Evolutionary conservation across 179 eudicot species (phyloP).

Genomic region (Beta macrorhiza): DNA sequence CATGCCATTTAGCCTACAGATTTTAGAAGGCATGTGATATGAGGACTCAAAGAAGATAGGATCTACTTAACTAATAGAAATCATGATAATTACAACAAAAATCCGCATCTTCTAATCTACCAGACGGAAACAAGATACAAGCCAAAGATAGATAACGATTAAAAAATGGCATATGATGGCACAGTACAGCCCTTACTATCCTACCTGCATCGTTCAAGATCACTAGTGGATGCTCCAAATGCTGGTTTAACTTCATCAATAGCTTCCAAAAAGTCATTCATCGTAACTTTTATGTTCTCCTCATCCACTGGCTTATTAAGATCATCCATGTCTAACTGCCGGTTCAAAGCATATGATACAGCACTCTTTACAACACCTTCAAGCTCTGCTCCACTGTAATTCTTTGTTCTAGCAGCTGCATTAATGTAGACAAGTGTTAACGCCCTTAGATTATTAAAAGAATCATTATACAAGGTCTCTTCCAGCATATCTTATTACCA

Average conservation of each 20-base stretch:
- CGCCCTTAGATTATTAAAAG: background rate
- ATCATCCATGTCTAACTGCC: conserved; percentile 88
- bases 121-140: background rate
- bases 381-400: conserved; percentile 98
- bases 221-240: conserved; percentile 93
- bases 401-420: conserved; percentile 93
- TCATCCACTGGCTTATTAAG: conserved; percentile 89
- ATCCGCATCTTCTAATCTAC: background rate
- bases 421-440: conserved; percentile 14
- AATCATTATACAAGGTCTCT: conserved; percentile 1
- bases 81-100: conserved; percentile 11
- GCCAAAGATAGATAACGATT: conserved; percentile 1
- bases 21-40: background rate
- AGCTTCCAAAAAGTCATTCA: conserved; percentile 88
- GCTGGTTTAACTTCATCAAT: conserved; percentile 80
- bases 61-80: background rate
- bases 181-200: background rate
- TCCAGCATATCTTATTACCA: background rate
- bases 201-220: conserved; percentile 95
- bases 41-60: background rate
- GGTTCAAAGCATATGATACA: conserved; percentile 85
- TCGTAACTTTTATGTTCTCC: conserved; percentile 86
- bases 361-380: conserved; percentile 99
- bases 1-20: conserved; percentile 82
- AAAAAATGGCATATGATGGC: background rate